A percentile compares a stretch with the other conserved stretches of the same genome.
Evolutionary conservation across 768 basidiomycete genomes (phyloP).

Genomic region (Ramaria rubella): DNA sequence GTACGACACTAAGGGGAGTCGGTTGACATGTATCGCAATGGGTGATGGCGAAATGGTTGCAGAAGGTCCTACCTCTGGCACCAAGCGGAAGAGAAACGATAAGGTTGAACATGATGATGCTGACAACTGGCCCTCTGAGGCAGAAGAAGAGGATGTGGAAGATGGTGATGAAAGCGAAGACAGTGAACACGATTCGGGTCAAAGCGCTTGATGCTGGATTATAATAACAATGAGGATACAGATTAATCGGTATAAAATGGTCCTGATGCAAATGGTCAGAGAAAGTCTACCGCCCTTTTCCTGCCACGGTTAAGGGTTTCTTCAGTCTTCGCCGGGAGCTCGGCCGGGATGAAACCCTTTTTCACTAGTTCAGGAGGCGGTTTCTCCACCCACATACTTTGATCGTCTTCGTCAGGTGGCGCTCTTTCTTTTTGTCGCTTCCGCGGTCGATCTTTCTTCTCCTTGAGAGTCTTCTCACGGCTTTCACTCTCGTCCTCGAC

Average conservation of each 20-base stretch:
- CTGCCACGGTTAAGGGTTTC: slow-evolving; percentile 38
- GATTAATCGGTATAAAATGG: background rate
- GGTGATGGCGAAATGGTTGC: slow-evolving; percentile 41
- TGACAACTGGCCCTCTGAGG: slow-evolving; percentile 22
- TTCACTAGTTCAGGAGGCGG: slow-evolving; percentile 46
- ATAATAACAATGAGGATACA: background rate
- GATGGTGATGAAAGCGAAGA: slow-evolving; percentile 14
- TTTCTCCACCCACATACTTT: slow-evolving; percentile 67
- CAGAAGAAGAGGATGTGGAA: slow-evolving; percentile 28
- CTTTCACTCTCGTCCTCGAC: slow-evolving; percentile 57
- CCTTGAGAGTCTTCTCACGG: slow-evolving; percentile 22
- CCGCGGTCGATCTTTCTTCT: slow-evolving; percentile 27
- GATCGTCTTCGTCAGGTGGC: slow-evolving; percentile 35
- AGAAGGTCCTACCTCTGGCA: slow-evolving; percentile 6
- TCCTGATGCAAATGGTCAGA: slow-evolving; percentile 32
- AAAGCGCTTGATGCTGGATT: background rate
- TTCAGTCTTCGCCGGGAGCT: slow-evolving; percentile 14
- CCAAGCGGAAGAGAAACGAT: slow-evolving; percentile 34
- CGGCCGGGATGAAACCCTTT: slow-evolving; percentile 22
- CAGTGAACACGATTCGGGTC: background rate
- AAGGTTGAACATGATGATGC: slow-evolving; percentile 19
- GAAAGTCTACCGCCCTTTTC: slow-evolving; percentile 70
- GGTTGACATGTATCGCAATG: slow-evolving; percentile 68
- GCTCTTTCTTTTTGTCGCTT: slow-evolving; percentile 27
- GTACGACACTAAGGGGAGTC: slow-evolving; percentile 82